Evolutionary conservation across 2,329 filamentous ascomycete species (phyloP).

Genomic region (Pseudogymnoascus sp.): DNA sequence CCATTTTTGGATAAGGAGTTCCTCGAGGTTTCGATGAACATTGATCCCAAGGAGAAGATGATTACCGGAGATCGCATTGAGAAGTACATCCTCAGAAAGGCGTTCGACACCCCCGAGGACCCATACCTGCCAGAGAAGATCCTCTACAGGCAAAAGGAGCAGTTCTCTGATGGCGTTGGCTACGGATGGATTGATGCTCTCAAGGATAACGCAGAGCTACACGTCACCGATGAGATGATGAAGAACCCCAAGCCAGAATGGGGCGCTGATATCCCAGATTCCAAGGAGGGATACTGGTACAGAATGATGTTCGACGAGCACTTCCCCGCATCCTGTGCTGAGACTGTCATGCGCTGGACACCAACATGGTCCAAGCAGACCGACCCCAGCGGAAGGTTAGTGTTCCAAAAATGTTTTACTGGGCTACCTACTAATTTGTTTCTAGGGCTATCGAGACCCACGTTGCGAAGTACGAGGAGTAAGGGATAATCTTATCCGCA

Average conservation of each 20-base stretch:
- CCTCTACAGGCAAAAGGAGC: conserved; percentile 97
- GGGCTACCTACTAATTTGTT: conserved; percentile 10
- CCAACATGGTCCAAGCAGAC: conserved; percentile 96
- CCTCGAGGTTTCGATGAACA: conserved; percentile 84
- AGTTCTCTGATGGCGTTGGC: conserved; percentile 96
- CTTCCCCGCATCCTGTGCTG: conserved; percentile 85
- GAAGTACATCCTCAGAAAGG: conserved; percentile 97
- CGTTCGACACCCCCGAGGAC: conserved; percentile 88
- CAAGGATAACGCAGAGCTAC: conserved; percentile 84
- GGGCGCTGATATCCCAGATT: conserved; percentile 86
- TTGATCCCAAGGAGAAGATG: conserved; percentile 93
- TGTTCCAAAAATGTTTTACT: neutral
- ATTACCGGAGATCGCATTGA: conserved; percentile 79
- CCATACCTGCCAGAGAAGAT: conserved; percentile 95
- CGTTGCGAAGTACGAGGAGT: conserved; percentile 60
- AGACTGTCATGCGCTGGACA: conserved; percentile 92
- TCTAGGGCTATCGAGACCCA: conserved; percentile 67
- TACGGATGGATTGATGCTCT: conserved; percentile 98
- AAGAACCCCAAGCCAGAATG: conserved; percentile 96
- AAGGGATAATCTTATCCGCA: conserved; percentile 20
- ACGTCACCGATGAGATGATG: conserved; percentile 96
- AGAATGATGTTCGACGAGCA: conserved; percentile 98
- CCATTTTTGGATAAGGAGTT: conserved; percentile 98
- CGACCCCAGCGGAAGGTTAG: conserved; percentile 69
- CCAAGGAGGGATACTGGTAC: conserved; percentile 99